Evolutionary conservation across 2,329 filamentous ascomycete species (phyloP).

Genomic region (Apiospora saccharicola): DNA sequence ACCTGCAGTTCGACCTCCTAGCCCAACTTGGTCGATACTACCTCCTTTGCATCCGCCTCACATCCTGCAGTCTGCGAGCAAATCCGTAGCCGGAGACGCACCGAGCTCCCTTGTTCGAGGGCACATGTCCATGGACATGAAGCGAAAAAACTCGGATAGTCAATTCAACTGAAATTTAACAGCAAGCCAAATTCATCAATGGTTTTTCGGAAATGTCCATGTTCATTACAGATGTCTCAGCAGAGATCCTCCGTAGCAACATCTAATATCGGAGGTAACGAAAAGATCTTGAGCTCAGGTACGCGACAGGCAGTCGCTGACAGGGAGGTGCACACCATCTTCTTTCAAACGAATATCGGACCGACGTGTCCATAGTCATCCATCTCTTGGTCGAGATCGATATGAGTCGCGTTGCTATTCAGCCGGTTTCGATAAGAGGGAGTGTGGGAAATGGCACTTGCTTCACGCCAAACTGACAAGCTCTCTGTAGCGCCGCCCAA

Average conservation of each 20-base stretch:
- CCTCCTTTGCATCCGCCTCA: not conserved
- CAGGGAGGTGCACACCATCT: slow-evolving; percentile 10
- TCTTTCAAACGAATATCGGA: slow-evolving; percentile 13
- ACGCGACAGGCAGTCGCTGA: not conserved
- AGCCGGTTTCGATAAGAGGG: not conserved
- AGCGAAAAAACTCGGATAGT: not conserved
- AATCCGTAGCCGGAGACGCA: not conserved
- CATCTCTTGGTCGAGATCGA: not conserved
- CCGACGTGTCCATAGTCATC: not conserved
- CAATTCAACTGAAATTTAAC: not conserved
- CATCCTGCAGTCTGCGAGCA: not conserved
- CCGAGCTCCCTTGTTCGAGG: not conserved
- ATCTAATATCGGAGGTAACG: not conserved
- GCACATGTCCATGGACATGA: not conserved
- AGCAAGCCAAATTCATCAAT: not conserved
- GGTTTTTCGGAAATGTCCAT: not conserved
- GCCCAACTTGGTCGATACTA: not conserved
- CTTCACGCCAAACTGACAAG: not conserved
- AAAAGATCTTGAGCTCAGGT: not conserved
- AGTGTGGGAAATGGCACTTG: not conserved
- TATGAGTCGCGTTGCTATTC: not conserved
- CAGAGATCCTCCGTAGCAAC: not conserved
- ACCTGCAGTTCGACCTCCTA: not conserved
- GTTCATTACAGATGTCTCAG: slow-evolving; percentile 10
- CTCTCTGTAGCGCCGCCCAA: not conserved